Percentiles rank a stretch among this genome's conserved stretches.
phyloP scores from a whole-genome alignment of 1,284 basidiomycete species.

The Trichosporon sp. region DNA sequence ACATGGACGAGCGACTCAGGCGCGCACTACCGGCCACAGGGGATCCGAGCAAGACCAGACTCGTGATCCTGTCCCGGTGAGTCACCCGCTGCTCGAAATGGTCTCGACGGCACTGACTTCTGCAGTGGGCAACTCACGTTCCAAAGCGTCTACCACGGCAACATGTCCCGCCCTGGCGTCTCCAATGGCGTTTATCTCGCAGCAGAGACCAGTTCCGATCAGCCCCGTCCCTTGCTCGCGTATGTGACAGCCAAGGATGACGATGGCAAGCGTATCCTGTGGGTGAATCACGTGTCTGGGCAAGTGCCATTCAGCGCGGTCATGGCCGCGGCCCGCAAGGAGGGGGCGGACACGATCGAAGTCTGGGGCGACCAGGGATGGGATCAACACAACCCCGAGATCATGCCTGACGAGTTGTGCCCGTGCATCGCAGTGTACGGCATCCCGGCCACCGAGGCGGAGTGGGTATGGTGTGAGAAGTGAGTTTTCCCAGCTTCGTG shows the following conservation, averaged over 20 bases:
- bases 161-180: neutral
- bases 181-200: neutral
- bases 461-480: conserved; percentile 13
- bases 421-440: conserved; percentile 11
- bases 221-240: neutral
- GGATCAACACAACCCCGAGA: conserved; percentile 2
- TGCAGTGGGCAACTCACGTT: neutral
- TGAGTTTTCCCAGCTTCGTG: too few relatives aligned
- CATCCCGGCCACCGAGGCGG: conserved; percentile 1
- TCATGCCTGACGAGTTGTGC: neutral
- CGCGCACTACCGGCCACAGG: neutral
- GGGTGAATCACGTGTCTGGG: neutral
- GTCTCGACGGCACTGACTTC: neutral
- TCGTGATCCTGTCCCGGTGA: conserved; percentile 2
- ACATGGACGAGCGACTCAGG: neutral
- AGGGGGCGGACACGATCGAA: conserved; percentile 8
- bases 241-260: neutral
- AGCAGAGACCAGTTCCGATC: neutral
- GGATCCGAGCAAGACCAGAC: neutral
- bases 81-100: neutral
- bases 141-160: neutral
- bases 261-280: neutral
- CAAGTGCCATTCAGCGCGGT: conserved; percentile 5
- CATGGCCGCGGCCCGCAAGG: neutral
- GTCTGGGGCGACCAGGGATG: conserved; percentile 8